phyloP scores from a whole-genome alignment of 2,329 filamentous ascomycete species.

The Lasiodiplodia theobromae region DNA sequence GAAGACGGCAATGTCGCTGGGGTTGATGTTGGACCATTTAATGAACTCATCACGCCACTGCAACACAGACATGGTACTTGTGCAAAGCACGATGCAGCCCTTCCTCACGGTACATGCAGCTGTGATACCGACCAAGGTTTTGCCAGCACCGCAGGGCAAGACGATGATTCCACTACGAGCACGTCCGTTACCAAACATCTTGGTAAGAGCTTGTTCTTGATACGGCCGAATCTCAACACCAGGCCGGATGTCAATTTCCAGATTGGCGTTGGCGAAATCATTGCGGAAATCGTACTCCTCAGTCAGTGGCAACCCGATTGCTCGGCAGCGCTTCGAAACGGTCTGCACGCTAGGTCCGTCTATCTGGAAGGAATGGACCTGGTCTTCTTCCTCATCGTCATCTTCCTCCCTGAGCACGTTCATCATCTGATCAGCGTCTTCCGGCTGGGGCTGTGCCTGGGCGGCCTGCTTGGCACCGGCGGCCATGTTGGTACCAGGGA shows the following conservation, averaged over 20 bases:
- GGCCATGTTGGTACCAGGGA: conserved; percentile 92
- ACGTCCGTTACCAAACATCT: conserved; percentile 99
- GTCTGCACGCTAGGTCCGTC: conserved; percentile 80
- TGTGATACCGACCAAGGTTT: conserved; percentile 97
- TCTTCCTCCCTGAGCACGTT: conserved; percentile 73
- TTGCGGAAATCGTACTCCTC: conserved; percentile 98
- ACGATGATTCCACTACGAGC: conserved; percentile 98
- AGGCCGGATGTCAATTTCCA: conserved; percentile 92
- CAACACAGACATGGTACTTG: conserved; percentile 95
- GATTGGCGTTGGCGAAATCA: conserved; percentile 84
- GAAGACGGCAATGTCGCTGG: conserved; percentile 92
- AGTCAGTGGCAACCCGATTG: conserved; percentile 84
- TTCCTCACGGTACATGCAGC: conserved; percentile 98
- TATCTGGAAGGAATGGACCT: conserved; percentile 94
- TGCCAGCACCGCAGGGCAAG: conserved; percentile 92
- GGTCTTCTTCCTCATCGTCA: conserved; percentile 84
- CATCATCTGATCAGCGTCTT: conserved; percentile 66
- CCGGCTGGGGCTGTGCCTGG: conserved; percentile 50
- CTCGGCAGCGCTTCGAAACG: conserved; percentile 88
- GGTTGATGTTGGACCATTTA: conserved; percentile 98
- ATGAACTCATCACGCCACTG: conserved; percentile 97
- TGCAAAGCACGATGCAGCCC: conserved; percentile 92
- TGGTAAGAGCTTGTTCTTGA: conserved; percentile 95
- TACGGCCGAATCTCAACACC: conserved; percentile 91
- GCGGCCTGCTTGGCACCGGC: conserved; percentile 81